A percentile compares a stretch with the other conserved stretches of the same genome.
Conservation (phyloP, 148 eudicot genomes). For the Diospyros kaki region DNA sequence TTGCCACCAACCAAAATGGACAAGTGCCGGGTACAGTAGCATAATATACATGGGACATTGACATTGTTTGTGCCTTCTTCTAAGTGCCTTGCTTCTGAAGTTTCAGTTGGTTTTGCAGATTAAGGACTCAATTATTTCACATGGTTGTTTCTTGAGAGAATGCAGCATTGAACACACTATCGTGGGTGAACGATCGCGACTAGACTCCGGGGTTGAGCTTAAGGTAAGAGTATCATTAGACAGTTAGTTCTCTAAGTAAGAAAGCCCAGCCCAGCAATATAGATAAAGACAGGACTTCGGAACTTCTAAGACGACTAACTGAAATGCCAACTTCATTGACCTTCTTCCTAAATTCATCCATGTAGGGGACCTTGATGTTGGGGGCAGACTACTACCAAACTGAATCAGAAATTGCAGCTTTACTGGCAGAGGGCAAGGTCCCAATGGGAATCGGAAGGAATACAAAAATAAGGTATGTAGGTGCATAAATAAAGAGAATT, state of each 20-base stretch:
- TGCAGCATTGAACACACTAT: slow-evolving; percentile 74
- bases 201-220: slow-evolving; percentile 85
- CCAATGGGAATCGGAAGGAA: slow-evolving; percentile 87
- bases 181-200: slow-evolving; percentile 92
- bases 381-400: slow-evolving; percentile 96
- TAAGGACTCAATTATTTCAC: slow-evolving; percentile 89
- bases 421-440: slow-evolving; percentile 81
- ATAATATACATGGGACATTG: background rate
- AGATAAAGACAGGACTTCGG: no score
- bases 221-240: slow-evolving; percentile 36
- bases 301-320: background rate
- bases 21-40: slow-evolving; percentile 62
- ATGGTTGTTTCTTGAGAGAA: slow-evolving; percentile 94
- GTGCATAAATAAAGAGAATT: background rate
- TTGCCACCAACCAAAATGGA: slow-evolving; percentile 93
- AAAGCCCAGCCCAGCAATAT: background rate
- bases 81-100: background rate
- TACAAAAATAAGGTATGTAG: slow-evolving; percentile 69
- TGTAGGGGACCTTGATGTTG: slow-evolving; percentile 89
- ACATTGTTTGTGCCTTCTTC: background rate
- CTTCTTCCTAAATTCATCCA: background rate
- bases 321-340: background rate
- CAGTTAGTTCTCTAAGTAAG: no score
- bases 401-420: slow-evolving; percentile 91
- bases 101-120: slow-evolving; percentile 43